Base-by-base conservation (phyloP, 345 rosid genomes). In the Corchorus capsularis region DNA sequence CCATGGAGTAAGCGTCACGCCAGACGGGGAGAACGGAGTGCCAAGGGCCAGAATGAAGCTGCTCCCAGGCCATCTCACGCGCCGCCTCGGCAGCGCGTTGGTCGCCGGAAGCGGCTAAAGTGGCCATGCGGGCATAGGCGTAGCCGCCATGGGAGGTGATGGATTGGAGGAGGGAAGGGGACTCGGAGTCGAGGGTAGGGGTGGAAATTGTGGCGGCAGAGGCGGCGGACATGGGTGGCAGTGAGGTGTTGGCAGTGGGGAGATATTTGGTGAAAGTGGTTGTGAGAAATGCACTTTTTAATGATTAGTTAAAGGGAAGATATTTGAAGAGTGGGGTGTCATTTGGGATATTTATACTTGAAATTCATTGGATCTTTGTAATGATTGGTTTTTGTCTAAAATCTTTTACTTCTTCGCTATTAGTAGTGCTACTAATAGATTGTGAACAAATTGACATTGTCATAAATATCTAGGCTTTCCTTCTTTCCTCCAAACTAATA, bases 21-120 rank as follows among this genome's bases (percentile, higher is more conserved):
- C 99, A 96, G 2, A 87, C 89, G 1, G 98, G 98, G 39, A 92
- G 91, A 72, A 96, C 98, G 1, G 97, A 92, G 83, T 92, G 91
- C 99, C 98, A 96, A 11, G 99, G 98, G 19, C 99, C 99, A 0
- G 93, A 95, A 82, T 95, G 99, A 66, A 95, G 96, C 86, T 93
- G 99, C 91, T 95, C 99, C 99, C 99, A 95, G 4, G 99, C 96
- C 98, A 95, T 88, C 84, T 95, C 99, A 56, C 88, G 87, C 64
- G 99, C 94, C 43, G 90, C 96, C 93, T 95, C 99, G 20, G 99
- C 99, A 27, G 98, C 92, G n/a, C 93, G 81, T 60, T 72, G 77
- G 85, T 95, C 97, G 8, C 94, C 99, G 56, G 87, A 53, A 50
- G 83, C 87, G 4, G 99, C 97, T 55, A 86, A 87, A 1, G 90